Base-by-base conservation (phyloP, 306 rosid genomes). In the Trifolium dubium region DNA sequence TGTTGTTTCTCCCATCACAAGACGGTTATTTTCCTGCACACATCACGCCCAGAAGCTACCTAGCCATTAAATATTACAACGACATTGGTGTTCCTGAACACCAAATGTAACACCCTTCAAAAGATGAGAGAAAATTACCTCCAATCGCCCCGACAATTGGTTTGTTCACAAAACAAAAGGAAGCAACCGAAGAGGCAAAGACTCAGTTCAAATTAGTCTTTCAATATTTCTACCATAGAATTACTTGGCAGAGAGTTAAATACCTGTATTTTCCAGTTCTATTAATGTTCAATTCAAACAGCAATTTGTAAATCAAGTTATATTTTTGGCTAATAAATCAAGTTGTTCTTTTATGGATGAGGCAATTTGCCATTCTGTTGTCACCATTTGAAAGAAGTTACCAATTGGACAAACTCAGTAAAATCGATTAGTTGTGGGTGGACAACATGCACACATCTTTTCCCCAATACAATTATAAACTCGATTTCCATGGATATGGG, bases 91-190 rank as follows among this genome's bases (percentile, higher is more conserved):
- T 75, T 81, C 81, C 87, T 62, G 79, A 83, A 79, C 75, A 82
- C 76, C 79, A 83, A 66, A 76, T 80, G 71, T 67, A 65, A 83
- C 70, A 65, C 73, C 71, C 68, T 56, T 72, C 51, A 51, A 55
- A 60, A 89, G 71, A 83, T 53, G 69, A 67, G 65, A 64, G 77
- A 75, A 72, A 63, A 74, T 86, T 84, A 85, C 87, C 89, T 82
- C 80, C 60, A 74, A 59, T 13, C 58, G 61, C 74, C 70, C 59
- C 32, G 51, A 67, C 59, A 80, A 75, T 53, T 29, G 39, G 71
- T 40, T 73, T 64, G 79, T 76, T 53, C 77, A 10, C 37, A 73
- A 66, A 73, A 60, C 65, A 60, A 60, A 60, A 31, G 11, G 19
- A 28, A 60, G 71, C 31, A 37, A 41, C 79, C 82, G 74, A 29